Percentiles rank a stretch among this genome's conserved stretches.
Conservation (phyloP, 1,139 yeast genomes). For the Suhomyces yuchorum region DNA sequence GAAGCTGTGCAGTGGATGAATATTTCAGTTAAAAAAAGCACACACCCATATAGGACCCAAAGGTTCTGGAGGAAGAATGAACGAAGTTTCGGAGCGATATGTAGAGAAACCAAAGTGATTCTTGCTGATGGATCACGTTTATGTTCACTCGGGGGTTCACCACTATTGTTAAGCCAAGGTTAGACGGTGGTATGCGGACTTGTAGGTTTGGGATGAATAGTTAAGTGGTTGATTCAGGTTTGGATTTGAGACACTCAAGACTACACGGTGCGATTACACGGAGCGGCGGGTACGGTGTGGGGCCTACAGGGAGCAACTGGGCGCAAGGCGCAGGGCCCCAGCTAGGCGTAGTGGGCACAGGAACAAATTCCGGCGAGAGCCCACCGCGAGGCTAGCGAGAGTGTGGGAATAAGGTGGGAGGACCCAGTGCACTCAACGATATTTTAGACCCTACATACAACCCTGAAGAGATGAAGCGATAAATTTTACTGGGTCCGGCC, state of each 20-base stretch:
- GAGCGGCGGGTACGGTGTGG: background rate
- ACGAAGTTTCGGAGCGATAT: constrained; percentile 3
- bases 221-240: background rate
- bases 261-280: background rate
- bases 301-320: background rate
- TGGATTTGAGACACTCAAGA: background rate
- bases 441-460: background rate
- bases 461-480: background rate
- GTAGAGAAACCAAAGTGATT: background rate
- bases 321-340: background rate
- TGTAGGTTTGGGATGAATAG: background rate
- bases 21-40: background rate
- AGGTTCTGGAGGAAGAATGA: background rate
- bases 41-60: background rate
- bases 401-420: background rate
- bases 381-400: background rate
- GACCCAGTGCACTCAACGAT: background rate
- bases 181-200: background rate
- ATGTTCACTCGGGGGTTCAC: background rate
- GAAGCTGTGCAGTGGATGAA: background rate
- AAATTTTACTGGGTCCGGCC: background rate
- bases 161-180: background rate
- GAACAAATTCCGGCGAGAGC: background rate
- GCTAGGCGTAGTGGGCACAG: background rate
- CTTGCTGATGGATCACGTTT: background rate